A percentile compares a stretch with the other conserved stretches of the same genome.
phyloP scores from a whole-genome alignment of 2,329 filamentous ascomycete genomes.

The Talaromyces pinophilus region DNA sequence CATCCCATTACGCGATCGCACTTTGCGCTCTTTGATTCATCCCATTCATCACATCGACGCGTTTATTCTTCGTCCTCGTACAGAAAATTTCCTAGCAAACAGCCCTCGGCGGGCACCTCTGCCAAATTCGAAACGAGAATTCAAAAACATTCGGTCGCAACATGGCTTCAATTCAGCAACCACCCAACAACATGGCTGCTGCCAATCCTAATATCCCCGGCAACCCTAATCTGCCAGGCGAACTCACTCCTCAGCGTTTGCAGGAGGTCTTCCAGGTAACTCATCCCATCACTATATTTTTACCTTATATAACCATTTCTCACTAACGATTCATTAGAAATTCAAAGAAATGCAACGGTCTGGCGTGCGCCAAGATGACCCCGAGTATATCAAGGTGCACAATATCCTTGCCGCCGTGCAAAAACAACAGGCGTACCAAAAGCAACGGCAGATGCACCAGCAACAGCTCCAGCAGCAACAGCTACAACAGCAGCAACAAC shows the following conservation, averaged over 20 bases:
- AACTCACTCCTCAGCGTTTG: slow-evolving; percentile 73
- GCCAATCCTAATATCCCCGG: slow-evolving; percentile 68
- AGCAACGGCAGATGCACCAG: slow-evolving; percentile 55
- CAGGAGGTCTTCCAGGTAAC: slow-evolving; percentile 66
- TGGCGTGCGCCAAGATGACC: slow-evolving; percentile 78
- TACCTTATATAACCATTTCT: neutral
- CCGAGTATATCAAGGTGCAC: slow-evolving; percentile 81
- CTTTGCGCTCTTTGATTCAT: neutral
- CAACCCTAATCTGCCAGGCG: slow-evolving; percentile 62
- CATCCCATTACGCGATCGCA: slow-evolving; percentile 4
- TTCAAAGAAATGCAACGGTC: slow-evolving; percentile 85
- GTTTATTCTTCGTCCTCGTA: slow-evolving; percentile 24
- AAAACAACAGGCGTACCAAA: slow-evolving; percentile 60
- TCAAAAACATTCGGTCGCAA: slow-evolving; percentile 8
- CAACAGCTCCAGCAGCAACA: slow-evolving; percentile 47
- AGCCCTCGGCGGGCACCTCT: neutral
- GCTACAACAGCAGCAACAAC: slow-evolving; percentile 43
- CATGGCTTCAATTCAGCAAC: slow-evolving; percentile 79
- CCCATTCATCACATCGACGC: slow-evolving; percentile 28
- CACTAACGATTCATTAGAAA: slow-evolving; percentile 58
- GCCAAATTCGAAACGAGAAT: slow-evolving; percentile 22
- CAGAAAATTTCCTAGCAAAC: slow-evolving; percentile 1
- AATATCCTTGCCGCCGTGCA: slow-evolving; percentile 73
- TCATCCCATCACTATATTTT: slow-evolving; percentile 16
- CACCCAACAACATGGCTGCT: slow-evolving; percentile 12